These are phyloP conservation scores for Oenanthe javanica DNA, from an alignment of 140 eudicot species.

Conservation along the genomic window DNA sequence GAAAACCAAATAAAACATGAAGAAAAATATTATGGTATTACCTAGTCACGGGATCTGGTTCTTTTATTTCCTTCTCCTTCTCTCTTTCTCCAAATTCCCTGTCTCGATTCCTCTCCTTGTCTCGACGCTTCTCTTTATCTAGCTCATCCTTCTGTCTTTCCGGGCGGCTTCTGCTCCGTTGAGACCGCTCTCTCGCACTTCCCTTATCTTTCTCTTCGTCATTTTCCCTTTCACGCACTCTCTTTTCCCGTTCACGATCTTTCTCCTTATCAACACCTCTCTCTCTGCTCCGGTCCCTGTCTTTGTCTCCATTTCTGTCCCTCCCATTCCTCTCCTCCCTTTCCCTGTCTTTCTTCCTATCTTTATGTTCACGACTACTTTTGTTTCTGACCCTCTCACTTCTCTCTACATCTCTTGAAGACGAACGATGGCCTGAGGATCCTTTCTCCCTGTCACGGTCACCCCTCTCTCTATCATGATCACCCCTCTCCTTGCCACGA, in stretches of 20 bases:
- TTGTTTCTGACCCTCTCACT: conserved; percentile 57
- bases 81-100: conserved; percentile 23
- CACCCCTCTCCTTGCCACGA: not conserved
- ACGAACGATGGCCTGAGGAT: conserved; percentile 46
- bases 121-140: conserved; percentile 45
- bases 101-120: no score
- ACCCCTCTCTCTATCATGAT: not conserved
- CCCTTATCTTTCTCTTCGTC: conserved; percentile 25
- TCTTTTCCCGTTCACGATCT: conserved; percentile 10
- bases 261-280: conserved; percentile 28
- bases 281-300: conserved; percentile 37
- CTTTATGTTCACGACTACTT: conserved; percentile 21
- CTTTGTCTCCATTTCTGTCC: conserved; percentile 35
- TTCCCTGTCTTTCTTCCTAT: conserved; percentile 17
- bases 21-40: conserved; percentile 15
- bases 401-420: conserved; percentile 59
- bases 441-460: conserved; percentile 51
- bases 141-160: conserved; percentile 47
- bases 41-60: conserved; percentile 59
- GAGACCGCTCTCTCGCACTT: conserved; percentile 44
- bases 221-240: conserved; percentile 6
- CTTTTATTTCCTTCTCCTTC: conserved; percentile 44
- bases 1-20: conserved; percentile 10
- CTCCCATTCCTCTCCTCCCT: conserved; percentile 47
- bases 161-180: conserved; percentile 55